Evolutionary conservation across 169 alveolate species (phyloP).

Genomic region (Prorocentrum cordatum): DNA sequence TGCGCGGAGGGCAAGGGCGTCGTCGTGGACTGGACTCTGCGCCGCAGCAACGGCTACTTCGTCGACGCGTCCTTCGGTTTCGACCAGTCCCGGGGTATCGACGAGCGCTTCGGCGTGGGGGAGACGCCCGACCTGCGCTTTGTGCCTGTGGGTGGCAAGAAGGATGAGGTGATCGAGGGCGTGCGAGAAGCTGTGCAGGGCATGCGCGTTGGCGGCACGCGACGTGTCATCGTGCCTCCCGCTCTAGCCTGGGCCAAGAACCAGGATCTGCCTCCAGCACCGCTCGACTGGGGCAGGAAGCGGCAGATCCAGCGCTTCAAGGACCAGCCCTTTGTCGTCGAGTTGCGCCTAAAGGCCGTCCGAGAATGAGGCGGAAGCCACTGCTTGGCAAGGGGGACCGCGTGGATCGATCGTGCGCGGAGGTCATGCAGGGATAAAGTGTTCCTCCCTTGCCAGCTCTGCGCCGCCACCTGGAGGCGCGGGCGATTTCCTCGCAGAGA

Average conservation of each 20-base stretch:
- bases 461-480: too few relatives aligned
- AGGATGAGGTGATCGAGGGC: background rate
- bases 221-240: background rate
- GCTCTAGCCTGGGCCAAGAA: background rate
- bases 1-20: background rate
- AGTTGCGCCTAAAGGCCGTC: background rate
- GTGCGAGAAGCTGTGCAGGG: background rate
- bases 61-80: background rate
- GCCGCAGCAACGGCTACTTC: background rate
- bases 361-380: too few relatives aligned
- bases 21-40: background rate
- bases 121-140: background rate
- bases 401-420: too few relatives aligned
- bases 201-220: background rate
- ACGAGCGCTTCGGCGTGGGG: background rate
- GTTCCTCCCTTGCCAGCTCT: too few relatives aligned
- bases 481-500: too few relatives aligned
- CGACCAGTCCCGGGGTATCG: background rate
- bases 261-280: background rate
- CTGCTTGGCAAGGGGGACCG: too few relatives aligned
- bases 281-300: background rate
- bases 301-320: background rate
- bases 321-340: background rate
- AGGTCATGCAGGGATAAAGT: too few relatives aligned
- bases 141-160: background rate